Evolutionary conservation across 148 eudicot species (phyloP).

Genomic region (Vaccinium darrowii): DNA sequence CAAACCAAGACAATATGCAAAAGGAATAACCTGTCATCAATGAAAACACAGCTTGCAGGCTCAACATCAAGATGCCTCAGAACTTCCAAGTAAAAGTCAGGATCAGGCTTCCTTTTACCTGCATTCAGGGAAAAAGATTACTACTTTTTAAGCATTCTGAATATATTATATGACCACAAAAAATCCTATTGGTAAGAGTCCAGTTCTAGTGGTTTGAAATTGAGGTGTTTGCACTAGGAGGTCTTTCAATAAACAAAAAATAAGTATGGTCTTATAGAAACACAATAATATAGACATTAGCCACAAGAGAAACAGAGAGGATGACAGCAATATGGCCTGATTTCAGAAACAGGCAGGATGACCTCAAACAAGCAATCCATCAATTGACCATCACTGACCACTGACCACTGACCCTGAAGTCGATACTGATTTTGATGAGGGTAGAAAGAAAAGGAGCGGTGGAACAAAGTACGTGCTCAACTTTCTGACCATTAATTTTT

Average conservation of each 20-base stretch:
- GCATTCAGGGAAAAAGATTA: slow-evolving; percentile 19
- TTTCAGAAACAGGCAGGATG: background rate
- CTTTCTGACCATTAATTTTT: background rate
- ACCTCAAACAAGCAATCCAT: background rate
- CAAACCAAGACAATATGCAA: background rate
- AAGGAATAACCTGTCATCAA: slow-evolving; percentile 73
- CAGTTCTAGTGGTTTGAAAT: background rate
- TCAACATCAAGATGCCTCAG: slow-evolving; percentile 53
- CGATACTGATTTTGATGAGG: background rate
- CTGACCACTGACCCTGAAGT: background rate
- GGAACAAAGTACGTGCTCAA: background rate
- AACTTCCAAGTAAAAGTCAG: slow-evolving; percentile 62
- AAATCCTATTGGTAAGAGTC: background rate
- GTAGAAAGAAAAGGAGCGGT: background rate
- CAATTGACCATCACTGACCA: background rate
- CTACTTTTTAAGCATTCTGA: background rate
- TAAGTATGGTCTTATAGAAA: background rate
- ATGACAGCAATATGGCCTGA: background rate
- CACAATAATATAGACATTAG: background rate
- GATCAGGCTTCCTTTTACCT: slow-evolving; percentile 92
- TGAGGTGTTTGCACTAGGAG: background rate
- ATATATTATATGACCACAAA: background rate
- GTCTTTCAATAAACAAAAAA: background rate
- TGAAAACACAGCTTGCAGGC: slow-evolving; percentile 70
- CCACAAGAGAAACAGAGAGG: background rate